A percentile compares a stretch with the other conserved stretches of the same genome.
These are phyloP conservation scores for Fibroporia radiculosa DNA, from an alignment of 768 basidiomycete species.

Conservation along the genomic window DNA sequence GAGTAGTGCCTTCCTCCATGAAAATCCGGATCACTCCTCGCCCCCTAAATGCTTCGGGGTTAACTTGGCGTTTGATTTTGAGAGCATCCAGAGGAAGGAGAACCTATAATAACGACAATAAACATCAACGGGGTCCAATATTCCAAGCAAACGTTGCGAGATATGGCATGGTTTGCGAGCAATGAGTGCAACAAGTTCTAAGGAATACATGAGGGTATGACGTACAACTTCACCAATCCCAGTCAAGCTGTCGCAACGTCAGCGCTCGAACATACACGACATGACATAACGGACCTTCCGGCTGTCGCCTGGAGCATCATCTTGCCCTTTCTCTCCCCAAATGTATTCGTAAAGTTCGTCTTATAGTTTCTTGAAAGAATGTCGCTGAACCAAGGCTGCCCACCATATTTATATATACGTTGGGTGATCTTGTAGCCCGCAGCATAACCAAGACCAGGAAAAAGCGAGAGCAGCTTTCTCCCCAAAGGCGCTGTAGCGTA, in stretches of 20 bases:
- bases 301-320: conserved; percentile 94
- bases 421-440: conserved; percentile 97
- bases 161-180: no score
- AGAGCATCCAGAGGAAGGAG: conserved; percentile 94
- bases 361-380: conserved; percentile 78
- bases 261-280: no score
- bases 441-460: conserved; percentile 96
- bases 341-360: conserved; percentile 68
- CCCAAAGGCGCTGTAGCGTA: conserved; percentile 60
- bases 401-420: conserved; percentile 96
- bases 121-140: no score
- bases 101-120: conserved; percentile 36
- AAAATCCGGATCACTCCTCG: conserved; percentile 87
- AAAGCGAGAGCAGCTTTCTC: conserved; percentile 80
- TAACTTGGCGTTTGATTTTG: conserved; percentile 98
- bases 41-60: conserved; percentile 96
- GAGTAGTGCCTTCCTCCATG: conserved; percentile 81
- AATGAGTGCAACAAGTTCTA: no score
- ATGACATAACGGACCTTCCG: no score
- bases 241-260: conserved; percentile 40
- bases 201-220: neutral
- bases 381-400: conserved; percentile 97
- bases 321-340: conserved; percentile 93
- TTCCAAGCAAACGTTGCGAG: no score
- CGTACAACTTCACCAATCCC: conserved; percentile 93